phyloP scores from a whole-genome alignment of 2,329 filamentous ascomycete species.

The Geosmithia putterillii region DNA sequence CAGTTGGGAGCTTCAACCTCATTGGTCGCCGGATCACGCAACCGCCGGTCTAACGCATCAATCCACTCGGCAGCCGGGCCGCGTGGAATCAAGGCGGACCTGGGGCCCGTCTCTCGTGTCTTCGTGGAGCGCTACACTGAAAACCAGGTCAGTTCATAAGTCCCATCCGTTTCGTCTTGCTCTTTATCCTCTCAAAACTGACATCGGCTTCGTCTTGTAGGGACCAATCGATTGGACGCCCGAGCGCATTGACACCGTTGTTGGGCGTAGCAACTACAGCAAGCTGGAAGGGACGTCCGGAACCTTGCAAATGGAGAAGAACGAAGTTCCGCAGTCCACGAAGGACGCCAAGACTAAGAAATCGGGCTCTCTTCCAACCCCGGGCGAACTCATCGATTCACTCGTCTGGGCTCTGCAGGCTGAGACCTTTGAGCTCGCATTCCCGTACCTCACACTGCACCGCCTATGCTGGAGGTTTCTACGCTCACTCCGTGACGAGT shows the following conservation, averaged over 20 bases:
- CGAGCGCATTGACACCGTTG: neutral
- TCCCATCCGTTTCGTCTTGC: too few relatives aligned
- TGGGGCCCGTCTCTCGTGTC: constrained; percentile 18
- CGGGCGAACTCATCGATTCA: constrained; percentile 14
- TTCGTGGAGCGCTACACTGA: constrained; percentile 15
- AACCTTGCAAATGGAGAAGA: neutral
- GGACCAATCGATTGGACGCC: neutral
- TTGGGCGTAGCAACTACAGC: neutral
- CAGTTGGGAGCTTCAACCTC: constrained; percentile 8
- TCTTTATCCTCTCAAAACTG: neutral
- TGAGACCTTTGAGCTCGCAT: constrained; percentile 21
- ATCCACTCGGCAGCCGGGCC: constrained; percentile 14
- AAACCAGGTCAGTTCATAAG: neutral
- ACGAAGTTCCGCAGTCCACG: neutral
- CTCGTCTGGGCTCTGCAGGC: constrained; percentile 19
- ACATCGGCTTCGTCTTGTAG: neutral
- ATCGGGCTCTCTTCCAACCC: constrained; percentile 2
- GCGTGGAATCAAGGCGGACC: constrained; percentile 13
- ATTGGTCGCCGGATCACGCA: neutral
- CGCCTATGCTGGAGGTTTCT: constrained; percentile 25
- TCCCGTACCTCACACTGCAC: constrained; percentile 28
- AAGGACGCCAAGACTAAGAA: neutral
- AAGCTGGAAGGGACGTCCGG: neutral
- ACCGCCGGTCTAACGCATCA: constrained; percentile 14
- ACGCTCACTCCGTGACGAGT: constrained; percentile 13